These are phyloP conservation scores for Emmonsia crescens DNA, from an alignment of 2,329 filamentous ascomycete species.

Conservation along the genomic window DNA sequence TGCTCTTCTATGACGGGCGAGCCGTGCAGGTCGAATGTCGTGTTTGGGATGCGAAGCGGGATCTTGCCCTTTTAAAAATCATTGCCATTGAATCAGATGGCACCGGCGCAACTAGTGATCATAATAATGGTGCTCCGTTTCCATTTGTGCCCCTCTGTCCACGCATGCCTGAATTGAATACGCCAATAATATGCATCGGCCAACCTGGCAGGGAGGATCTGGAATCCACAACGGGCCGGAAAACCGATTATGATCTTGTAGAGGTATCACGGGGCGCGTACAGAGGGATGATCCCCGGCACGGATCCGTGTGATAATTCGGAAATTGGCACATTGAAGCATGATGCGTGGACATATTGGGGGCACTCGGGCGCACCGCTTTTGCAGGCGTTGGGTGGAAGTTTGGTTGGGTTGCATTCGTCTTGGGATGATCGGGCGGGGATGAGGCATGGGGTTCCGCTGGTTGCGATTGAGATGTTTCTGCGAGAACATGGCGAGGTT, in stretches of 20 bases:
- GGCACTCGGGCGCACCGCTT: conserved; percentile 43
- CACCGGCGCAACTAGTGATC: not conserved
- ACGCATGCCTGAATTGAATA: conserved; percentile 9
- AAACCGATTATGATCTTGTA: conserved; percentile 39
- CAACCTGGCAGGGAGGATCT: conserved; percentile 37
- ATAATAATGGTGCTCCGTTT: conserved; percentile 8
- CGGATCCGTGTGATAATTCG: conserved; percentile 41
- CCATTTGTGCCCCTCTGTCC: conserved; percentile 11
- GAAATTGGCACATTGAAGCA: conserved; percentile 45
- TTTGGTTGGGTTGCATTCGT: conserved; percentile 43
- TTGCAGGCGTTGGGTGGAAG: conserved; percentile 28
- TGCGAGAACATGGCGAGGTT: conserved; percentile 11
- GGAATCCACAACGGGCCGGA: conserved; percentile 27
- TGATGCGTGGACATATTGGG: conserved; percentile 49
- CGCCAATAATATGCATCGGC: conserved; percentile 28
- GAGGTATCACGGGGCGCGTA: conserved; percentile 37
- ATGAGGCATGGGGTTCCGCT: conserved; percentile 41
- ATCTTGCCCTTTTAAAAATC: conserved; percentile 40
- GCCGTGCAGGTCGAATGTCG: conserved; percentile 31
- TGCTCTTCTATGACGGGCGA: conserved; percentile 35
- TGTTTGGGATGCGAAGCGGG: conserved; percentile 34
- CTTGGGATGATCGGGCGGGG: conserved; percentile 43
- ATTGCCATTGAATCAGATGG: conserved; percentile 19
- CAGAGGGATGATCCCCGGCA: conserved; percentile 26
- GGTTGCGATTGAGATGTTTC: conserved; percentile 37